Base-by-base conservation (phyloP, 352 stramenopile genomes). In the Blastocystis hominis region DNA sequence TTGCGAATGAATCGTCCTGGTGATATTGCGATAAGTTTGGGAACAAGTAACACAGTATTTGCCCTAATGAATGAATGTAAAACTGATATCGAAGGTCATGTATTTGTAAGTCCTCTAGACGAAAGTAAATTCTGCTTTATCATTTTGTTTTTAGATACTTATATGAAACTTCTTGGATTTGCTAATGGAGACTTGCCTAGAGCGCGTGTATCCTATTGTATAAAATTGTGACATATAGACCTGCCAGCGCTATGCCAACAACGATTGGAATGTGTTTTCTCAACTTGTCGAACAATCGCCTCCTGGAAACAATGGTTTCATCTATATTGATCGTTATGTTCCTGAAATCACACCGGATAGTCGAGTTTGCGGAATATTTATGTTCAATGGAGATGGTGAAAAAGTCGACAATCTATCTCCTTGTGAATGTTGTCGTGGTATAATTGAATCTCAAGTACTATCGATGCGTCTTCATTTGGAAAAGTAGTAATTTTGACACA, bases 11-110 rank as follows among this genome's bases (percentile, higher is more conserved):
- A 59, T 59, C 9, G n/a, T 40, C n/a, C 56, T 17, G 77, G 69
- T 24, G 89, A 90, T 69, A 61, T 90, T 6, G 86, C 75, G 10
- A 55, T 90, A 1, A 86, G 50, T 24, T 63, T 90, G 15, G 89
- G 89, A 24, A 90, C 89, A 5, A 88, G 66, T 20, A 89, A 90
- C 46, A 90, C 89, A n/a, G 72, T 86, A 20, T 86, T 89, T 55
- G 86, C 42, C 36, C 50, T 89, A 1, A 64, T 54, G 13, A 34
- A 50, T 3, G 61, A 47, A 0, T 72, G n/a, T 20, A 10, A 24
- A 42, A 69, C 55, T 20, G 55, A 20, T 7, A 34, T 4, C 2
- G 70, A 75, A 55, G 88, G 69, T 61, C 88, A 89, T 72, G 86
- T 90, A 20, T 90, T 90, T 47, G 59, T 88, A 13, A 80, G 66